These are phyloP conservation scores for Candida methanosorbosa DNA, from an alignment of 805 yeast genomes.

Conservation along the genomic window DNA sequence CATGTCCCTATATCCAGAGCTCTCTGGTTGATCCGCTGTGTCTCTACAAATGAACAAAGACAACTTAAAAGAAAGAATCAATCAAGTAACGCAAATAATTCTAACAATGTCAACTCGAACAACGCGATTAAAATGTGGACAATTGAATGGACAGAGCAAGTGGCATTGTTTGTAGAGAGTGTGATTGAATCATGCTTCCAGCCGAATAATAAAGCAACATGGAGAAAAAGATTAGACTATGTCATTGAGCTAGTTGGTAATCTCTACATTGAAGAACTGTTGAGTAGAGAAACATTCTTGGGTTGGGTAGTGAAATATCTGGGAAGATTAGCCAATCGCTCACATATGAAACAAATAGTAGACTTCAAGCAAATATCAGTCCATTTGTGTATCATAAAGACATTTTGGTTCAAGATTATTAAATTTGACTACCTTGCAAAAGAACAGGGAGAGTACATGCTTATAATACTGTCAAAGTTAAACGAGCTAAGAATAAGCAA, in stretches of 20 bases:
- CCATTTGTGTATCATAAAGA: conserved; percentile 43
- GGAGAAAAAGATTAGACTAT: conserved; percentile 50
- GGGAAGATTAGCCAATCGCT: conserved; percentile 12
- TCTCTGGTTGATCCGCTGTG: conserved; percentile 85
- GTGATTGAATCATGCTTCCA: conserved; percentile 34
- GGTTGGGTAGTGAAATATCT: conserved; percentile 55
- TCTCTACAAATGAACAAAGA: conserved; percentile 68
- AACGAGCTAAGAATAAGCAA: conserved; percentile 8
- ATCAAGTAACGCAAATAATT: conserved; percentile 1
- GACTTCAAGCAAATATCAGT: conserved; percentile 18
- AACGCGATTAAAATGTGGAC: conserved; percentile 55
- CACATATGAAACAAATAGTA: conserved; percentile 1
- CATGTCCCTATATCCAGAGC: conserved; percentile 75
- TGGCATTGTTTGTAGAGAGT: conserved; percentile 49
- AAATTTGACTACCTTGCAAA: conserved; percentile 50
- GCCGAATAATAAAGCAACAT: conserved; percentile 10
- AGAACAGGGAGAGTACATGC: conserved; percentile 52
- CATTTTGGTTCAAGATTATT: conserved; percentile 66
- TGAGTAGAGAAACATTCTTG: conserved; percentile 55
- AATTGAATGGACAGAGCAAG: conserved; percentile 86
- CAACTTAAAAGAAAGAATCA: conserved; percentile 41
- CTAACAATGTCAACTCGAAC: conserved; percentile 5
- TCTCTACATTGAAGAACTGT: conserved; percentile 57
- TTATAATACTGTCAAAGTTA: conserved; percentile 20
- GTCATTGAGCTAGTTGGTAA: conserved; percentile 51